These are phyloP conservation scores for Vaccinium corymbosum DNA, from an alignment of 148 eudicot species.

Conservation along the genomic window DNA sequence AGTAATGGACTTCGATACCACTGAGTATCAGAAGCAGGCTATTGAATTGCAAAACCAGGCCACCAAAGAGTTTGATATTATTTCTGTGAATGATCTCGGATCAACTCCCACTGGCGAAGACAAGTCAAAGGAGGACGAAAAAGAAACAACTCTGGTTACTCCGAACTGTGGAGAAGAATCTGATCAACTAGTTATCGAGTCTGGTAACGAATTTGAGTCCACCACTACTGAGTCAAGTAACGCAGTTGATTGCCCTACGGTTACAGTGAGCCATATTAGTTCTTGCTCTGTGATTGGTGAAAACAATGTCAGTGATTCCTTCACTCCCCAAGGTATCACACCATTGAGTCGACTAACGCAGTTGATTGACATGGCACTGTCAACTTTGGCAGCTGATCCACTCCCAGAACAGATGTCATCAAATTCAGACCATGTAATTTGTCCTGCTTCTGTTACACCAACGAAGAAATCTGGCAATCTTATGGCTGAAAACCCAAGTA, in stretches of 20 bases:
- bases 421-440: neutral
- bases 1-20: neutral
- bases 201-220: constrained; percentile 3
- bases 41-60: no score
- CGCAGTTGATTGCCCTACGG: neutral
- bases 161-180: constrained; percentile 6
- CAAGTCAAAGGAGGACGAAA: neutral
- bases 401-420: constrained; percentile 12
- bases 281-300: neutral
- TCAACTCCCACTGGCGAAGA: neutral
- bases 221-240: constrained; percentile 7
- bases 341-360: no score
- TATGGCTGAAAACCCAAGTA: neutral
- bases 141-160: neutral
- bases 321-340: neutral
- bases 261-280: neutral
- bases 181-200: neutral
- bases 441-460: constrained; percentile 18
- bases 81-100: neutral
- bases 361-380: neutral
- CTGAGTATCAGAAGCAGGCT: no score
- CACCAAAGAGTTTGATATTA: neutral
- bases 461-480: neutral
- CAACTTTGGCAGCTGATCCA: constrained; percentile 12
- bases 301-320: neutral